Conservation (phyloP, 2,329 filamentous ascomycete genomes). For the Fusarium drepaniforme region DNA sequence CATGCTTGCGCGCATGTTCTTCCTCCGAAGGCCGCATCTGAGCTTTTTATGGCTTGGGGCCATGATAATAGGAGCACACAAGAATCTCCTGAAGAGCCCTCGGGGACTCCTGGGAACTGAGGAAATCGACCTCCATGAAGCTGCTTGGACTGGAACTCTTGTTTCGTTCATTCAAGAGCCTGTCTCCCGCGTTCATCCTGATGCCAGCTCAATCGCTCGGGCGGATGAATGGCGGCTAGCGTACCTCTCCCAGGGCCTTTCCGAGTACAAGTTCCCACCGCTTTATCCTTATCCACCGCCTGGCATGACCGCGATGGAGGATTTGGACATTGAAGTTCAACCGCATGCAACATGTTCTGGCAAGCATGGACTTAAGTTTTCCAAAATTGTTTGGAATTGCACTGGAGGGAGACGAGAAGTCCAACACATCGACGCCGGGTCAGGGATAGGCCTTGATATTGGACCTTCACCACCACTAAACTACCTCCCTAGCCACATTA, state of each 20-base stretch:
- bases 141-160: conserved; percentile 12
- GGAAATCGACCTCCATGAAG: conserved; percentile 11
- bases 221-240: conserved; percentile 16
- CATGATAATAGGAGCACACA: conserved; percentile 8
- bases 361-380: neutral
- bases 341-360: conserved; percentile 4
- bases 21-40: conserved; percentile 8
- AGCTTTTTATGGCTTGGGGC: conserved; percentile 13
- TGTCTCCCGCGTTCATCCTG: neutral
- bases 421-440: neutral
- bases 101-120: neutral
- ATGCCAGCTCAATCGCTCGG: neutral
- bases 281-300: conserved; percentile 6
- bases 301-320: conserved; percentile 3
- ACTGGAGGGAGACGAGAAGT: neutral
- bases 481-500: neutral
- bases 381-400: conserved; percentile 1
- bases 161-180: conserved; percentile 17
- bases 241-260: conserved; percentile 6
- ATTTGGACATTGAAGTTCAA: conserved; percentile 5
- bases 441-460: neutral
- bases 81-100: neutral
- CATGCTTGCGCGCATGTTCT: conserved; percentile 17
- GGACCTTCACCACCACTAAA: neutral
- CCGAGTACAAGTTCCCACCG: neutral